Base-by-base conservation (phyloP, 176 grass and related monocot genomes). In the Rhynchospora tenuis region DNA sequence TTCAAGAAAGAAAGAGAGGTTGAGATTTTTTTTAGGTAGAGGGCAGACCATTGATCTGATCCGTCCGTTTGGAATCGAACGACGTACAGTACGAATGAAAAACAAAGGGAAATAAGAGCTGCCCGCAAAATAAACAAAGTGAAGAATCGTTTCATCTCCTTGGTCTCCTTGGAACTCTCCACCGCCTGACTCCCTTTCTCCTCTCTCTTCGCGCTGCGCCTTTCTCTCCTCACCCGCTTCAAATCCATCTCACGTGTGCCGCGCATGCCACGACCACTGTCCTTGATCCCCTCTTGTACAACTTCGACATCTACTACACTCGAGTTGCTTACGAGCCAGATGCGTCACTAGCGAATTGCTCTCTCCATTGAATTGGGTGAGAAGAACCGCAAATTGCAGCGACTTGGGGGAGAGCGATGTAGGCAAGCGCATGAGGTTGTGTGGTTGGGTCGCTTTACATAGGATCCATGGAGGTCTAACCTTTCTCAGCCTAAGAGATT, bases 391-490 rank as follows among this genome's bases (percentile, higher is more conserved):
- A 11, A 66, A 86, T 90, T 99, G 96, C 79, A 89, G 93, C 9
- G 86, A 95, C 29, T 76, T 99, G 44, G 91, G 91, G 1, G 48
- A 60, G 0, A 78, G 31, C 1, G 96, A 95, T 55, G 96, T 94
- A 0, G 96, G 96, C 0, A 88, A 90, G 28, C 78, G 88, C 51
- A 93, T 99, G 20, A 51, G 82, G 80, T 88, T 99, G n/a, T 95
- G 96, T 63, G 93, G 96, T 14, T 99, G 96, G 96, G 96, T 99
- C 54, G 96, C 93, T 17, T 90, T 99, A 5, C 93, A 89, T 55
- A 88, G 96, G 33, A 75, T 85, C 27, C 96, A 99, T 62, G 91
- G 91, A 0, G 96, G 91, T 27, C 91, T 99, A 59, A 95, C 93
- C 29, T 99, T 93, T 86, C 86, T 99, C 83, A 93, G 89, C 38